Conservation (phyloP, 2,329 filamentous ascomycete species). For the Teratosphaeria pseudoeucalypti region DNA sequence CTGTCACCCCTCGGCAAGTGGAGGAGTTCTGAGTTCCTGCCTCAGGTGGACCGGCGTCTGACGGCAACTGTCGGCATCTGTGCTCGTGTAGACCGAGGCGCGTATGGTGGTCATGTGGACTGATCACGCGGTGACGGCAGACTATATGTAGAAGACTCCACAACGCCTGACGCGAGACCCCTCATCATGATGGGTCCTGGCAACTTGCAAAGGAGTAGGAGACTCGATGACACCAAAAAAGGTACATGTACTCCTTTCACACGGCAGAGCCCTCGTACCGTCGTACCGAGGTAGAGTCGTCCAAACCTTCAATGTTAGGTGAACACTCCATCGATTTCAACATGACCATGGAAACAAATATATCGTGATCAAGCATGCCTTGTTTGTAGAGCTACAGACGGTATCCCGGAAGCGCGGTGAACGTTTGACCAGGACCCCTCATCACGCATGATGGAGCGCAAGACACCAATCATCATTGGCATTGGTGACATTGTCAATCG, state of each 20-base stretch:
- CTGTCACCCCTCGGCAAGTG: neutral
- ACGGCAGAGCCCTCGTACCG: neutral
- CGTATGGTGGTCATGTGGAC: neutral
- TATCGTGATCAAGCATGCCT: neutral
- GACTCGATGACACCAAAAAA: too few species aligned
- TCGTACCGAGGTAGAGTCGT: neutral
- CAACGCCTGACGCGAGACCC: too few species aligned
- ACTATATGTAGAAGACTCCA: neutral
- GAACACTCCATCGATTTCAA: neutral
- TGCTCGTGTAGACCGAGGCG: too few species aligned
- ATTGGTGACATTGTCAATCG: constrained; percentile 53
- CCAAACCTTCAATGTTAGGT: neutral
- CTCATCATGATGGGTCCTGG: too few species aligned
- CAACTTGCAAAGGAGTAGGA: too few species aligned
- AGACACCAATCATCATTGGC: constrained; percentile 49
- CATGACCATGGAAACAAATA: neutral
- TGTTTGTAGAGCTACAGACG: neutral
- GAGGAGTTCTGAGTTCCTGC: neutral
- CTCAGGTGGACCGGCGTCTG: neutral
- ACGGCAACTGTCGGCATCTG: neutral
- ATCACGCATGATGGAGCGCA: neutral
- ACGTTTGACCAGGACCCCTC: neutral
- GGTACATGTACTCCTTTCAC: neutral
- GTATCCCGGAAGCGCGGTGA: neutral
- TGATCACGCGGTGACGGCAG: neutral